Conservation (phyloP, 306 rosid genomes). For the Acacia acuminata region DNA sequence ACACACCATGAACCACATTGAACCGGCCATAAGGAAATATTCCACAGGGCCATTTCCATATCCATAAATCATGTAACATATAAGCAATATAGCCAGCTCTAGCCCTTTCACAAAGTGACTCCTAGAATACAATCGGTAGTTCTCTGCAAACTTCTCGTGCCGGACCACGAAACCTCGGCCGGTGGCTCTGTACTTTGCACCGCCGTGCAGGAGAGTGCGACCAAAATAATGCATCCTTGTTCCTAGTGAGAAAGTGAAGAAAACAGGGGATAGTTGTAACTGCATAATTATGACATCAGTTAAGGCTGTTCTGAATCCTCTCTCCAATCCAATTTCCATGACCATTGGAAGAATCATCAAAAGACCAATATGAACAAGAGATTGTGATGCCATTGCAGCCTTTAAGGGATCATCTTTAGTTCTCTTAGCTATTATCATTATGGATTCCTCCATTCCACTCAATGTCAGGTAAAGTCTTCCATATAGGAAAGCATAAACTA, state of each 20-base stretch:
- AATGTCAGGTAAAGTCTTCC: slow-evolving; percentile 87
- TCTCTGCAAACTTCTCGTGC: slow-evolving; percentile 97
- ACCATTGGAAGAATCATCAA: slow-evolving; percentile 92
- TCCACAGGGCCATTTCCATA: slow-evolving; percentile 44
- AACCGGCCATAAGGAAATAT: slow-evolving; percentile 52
- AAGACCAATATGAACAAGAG: slow-evolving; percentile 86
- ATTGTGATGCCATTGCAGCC: slow-evolving; percentile 89
- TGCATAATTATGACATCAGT: slow-evolving; percentile 86
- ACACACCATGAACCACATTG: slow-evolving; percentile 90
- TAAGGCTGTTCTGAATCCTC: slow-evolving; percentile 88
- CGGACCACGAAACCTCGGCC: slow-evolving; percentile 98
- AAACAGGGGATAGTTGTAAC: slow-evolving; percentile 88
- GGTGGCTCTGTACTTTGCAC: slow-evolving; percentile 96
- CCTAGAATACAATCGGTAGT: slow-evolving; percentile 89
- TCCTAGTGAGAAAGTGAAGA: slow-evolving; percentile 95
- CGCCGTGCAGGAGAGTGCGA: slow-evolving; percentile 91
- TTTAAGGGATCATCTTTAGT: slow-evolving; percentile 65
- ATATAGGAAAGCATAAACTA: slow-evolving; percentile 79
- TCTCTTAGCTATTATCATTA: slow-evolving; percentile 58
- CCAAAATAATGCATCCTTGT: slow-evolving; percentile 88
- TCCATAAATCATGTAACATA: slow-evolving; percentile 72
- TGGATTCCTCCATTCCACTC: slow-evolving; percentile 85
- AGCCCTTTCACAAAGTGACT: slow-evolving; percentile 92
- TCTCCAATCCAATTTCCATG: slow-evolving; percentile 98
- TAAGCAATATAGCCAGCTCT: slow-evolving; percentile 77